Evolutionary conservation across 176 grass and related monocot species (phyloP).

Genomic region (Bothriochloa decipiens): DNA sequence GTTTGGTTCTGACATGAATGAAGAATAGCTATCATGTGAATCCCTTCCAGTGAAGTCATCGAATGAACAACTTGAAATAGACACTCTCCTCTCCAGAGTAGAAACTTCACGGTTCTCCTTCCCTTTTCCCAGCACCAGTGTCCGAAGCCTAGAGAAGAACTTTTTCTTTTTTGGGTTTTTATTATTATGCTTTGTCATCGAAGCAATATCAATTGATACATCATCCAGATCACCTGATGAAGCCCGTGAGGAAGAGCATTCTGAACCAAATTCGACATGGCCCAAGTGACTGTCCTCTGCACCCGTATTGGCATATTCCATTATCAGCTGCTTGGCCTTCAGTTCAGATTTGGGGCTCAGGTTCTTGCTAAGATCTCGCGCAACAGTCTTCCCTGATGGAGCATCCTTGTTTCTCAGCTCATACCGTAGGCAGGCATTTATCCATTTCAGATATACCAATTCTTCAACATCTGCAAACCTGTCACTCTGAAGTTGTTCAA

Average conservation of each 20-base stretch:
- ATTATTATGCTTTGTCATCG: slow-evolving; percentile 41
- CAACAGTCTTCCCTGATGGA: slow-evolving; percentile 58
- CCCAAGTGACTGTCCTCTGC: slow-evolving; percentile 49
- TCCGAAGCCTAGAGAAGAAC: slow-evolving; percentile 81
- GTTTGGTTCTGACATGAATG: slow-evolving; percentile 54
- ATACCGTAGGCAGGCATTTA: slow-evolving; percentile 92
- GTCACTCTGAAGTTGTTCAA: slow-evolving; percentile 70
- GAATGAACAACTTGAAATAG: slow-evolving; percentile 61
- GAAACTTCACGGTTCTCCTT: slow-evolving; percentile 23
- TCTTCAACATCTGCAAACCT: slow-evolving; percentile 90
- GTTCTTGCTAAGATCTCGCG: slow-evolving; percentile 80
- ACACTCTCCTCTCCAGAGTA: slow-evolving; percentile 57
- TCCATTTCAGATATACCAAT: slow-evolving; percentile 97
- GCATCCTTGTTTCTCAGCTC: slow-evolving; percentile 77
- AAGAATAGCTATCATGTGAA: slow-evolving; percentile 63
- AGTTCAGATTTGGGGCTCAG: slow-evolving; percentile 78
- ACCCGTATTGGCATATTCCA: slow-evolving; percentile 73
- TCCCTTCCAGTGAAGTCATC: slow-evolving; percentile 61
- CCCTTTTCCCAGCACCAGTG: slow-evolving; percentile 75
- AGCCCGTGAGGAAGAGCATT: slow-evolving; percentile 66
- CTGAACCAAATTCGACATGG: slow-evolving; percentile 69
- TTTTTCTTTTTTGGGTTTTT: slow-evolving; percentile 54
- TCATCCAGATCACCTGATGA: slow-evolving; percentile 69
- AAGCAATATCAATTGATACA: slow-evolving; percentile 40
- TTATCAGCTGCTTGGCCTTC: slow-evolving; percentile 92